Evolutionary conservation across 2,329 filamentous ascomycete genomes (phyloP).

Genomic region (Seiridium cupressi): DNA sequence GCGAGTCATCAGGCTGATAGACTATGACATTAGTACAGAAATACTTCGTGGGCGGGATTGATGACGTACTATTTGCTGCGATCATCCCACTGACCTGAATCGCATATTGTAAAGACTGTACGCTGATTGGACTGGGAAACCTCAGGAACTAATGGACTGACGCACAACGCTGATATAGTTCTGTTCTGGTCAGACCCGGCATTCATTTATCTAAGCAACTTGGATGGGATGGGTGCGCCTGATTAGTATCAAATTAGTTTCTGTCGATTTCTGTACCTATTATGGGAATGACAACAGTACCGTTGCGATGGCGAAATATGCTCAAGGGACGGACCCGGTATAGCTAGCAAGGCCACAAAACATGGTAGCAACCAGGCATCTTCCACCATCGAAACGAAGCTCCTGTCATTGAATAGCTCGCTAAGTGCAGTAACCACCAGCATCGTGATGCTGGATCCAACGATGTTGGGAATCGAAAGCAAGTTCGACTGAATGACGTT

Average conservation of each 20-base stretch:
- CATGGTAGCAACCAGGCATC: slow-evolving; percentile 55
- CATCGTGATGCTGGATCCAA: slow-evolving; percentile 36
- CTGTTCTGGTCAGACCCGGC: slow-evolving; percentile 56
- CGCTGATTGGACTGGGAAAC: neutral
- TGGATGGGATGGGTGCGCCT: slow-evolving; percentile 46
- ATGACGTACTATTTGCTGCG: slow-evolving; percentile 27
- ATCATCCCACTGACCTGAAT: slow-evolving; percentile 38
- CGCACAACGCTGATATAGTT: slow-evolving; percentile 31
- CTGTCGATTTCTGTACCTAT: slow-evolving; percentile 18
- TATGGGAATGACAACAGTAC: slow-evolving; percentile 51
- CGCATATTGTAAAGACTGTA: slow-evolving; percentile 48
- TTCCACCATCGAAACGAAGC: slow-evolving; percentile 45
- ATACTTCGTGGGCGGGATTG: neutral
- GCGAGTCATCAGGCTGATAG: slow-evolving; percentile 32
- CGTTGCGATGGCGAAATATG: slow-evolving; percentile 37
- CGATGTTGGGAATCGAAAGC: slow-evolving; percentile 47
- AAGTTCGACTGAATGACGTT: slow-evolving; percentile 51
- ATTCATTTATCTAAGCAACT: slow-evolving; percentile 57
- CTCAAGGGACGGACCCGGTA: neutral
- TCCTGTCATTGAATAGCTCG: slow-evolving; percentile 47
- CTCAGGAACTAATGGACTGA: neutral
- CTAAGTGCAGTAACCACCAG: slow-evolving; percentile 48
- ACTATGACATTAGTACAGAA: slow-evolving; percentile 9
- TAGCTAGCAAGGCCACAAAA: neutral
- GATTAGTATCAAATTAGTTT: neutral